A percentile compares a stretch with the other conserved stretches of the same genome.
phyloP scores from a whole-genome alignment of 192 early-diverging fungal genomes.

The Oehlia diaphana region DNA sequence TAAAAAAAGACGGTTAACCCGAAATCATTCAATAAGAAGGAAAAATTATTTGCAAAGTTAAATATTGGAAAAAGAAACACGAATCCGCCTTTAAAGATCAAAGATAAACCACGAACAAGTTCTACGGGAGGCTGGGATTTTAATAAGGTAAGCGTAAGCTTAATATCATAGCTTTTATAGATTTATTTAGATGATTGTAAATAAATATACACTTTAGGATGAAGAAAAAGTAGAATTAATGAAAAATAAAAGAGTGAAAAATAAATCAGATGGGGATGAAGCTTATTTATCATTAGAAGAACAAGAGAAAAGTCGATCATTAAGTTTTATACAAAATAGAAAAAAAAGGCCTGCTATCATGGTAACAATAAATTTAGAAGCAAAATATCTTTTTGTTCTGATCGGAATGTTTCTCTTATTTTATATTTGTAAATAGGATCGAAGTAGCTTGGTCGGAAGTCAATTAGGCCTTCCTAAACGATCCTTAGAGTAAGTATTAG shows the following conservation, averaged over 20 bases:
- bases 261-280: background rate
- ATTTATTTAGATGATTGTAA: background rate
- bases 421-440: background rate
- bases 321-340: background rate
- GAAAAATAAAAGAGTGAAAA: background rate
- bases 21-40: background rate
- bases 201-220: background rate
- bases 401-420: background rate
- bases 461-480: background rate
- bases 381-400: background rate
- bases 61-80: background rate
- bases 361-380: background rate
- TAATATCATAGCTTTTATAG: background rate
- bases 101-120: background rate
- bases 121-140: background rate
- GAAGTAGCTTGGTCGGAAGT: background rate
- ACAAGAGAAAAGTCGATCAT: background rate
- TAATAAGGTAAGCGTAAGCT: background rate
- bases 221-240: background rate
- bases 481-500: constrained; percentile 1
- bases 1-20: background rate
- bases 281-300: background rate
- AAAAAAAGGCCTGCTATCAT: background rate
- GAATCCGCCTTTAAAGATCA: background rate
- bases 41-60: background rate